Evolutionary conservation across 805 yeast genomes (phyloP).

Genomic region (Sugiyamaella lignohabitans): DNA sequence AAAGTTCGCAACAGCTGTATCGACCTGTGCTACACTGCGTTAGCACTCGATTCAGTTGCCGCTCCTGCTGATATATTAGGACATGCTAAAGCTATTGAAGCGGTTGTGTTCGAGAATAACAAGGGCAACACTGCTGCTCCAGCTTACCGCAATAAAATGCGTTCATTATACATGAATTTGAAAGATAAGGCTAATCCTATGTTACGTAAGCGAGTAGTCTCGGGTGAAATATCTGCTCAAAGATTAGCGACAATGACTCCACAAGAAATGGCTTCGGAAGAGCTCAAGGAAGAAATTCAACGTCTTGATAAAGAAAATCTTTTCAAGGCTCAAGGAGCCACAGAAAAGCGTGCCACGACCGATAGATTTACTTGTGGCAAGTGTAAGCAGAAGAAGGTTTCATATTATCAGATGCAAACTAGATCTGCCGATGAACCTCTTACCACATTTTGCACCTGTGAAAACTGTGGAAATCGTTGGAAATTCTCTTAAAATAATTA

Average conservation of each 20-base stretch:
- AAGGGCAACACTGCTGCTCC: constrained; percentile 39
- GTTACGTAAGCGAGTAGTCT: constrained; percentile 59
- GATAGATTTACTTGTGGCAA: constrained; percentile 97
- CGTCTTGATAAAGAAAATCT: constrained; percentile 80
- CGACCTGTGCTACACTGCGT: constrained; percentile 77
- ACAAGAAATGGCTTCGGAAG: constrained; percentile 94
- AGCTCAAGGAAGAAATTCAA: constrained; percentile 77
- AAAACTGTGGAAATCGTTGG: constrained; percentile 97
- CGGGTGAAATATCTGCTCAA: constrained; percentile 59
- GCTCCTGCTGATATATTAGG: constrained; percentile 54
- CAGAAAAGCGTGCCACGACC: constrained; percentile 90
- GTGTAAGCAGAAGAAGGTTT: constrained; percentile 94
- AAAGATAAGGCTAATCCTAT: constrained; percentile 88
- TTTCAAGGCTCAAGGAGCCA: constrained; percentile 97
- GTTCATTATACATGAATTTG: constrained; percentile 80
- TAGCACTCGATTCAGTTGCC: constrained; percentile 69
- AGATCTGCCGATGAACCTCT: constrained; percentile 98
- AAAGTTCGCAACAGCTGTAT: constrained; percentile 79
- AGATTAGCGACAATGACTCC: constrained; percentile 76
- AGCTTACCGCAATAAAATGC: constrained; percentile 70
- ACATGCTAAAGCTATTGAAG: constrained; percentile 66
- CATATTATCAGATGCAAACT: constrained; percentile 96
- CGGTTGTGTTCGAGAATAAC: constrained; percentile 57
- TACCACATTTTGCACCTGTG: constrained; percentile 97
- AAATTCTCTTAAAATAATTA: constrained; percentile 58